Evolutionary conservation across 345 rosid species (phyloP), one percentile per base, ranked within the genome.

Genomic region (Arabis alpina): DNA sequence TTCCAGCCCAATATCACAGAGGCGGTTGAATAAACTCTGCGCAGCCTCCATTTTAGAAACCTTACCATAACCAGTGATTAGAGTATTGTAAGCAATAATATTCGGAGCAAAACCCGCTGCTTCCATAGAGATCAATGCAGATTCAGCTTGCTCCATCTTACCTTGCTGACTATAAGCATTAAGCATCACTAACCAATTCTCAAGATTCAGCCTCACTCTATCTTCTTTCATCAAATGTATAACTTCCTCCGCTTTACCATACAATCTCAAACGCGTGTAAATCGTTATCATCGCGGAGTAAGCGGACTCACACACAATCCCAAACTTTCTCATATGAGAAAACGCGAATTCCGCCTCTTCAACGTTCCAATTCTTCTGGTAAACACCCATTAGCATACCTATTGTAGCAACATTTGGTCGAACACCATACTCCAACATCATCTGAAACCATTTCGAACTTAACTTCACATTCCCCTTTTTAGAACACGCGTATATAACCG

Each of bases 341-440:
- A 90, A 88, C 5, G 80, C 79, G 65, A 86, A 84, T 66, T 90
- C 97, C 2, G 97, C 96, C 66, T 86, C 96, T 48, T 82, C 85
- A 8, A 81, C 87, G 61, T 85, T 86, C 90, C 90, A 81, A 37
- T 88, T 80, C 81, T 90, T 90, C 65, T 76, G 86, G 73, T 81
- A 93, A 60, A 93, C 89, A 72, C 83, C 80, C 96, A 88, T 87
- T 16, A 93, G 84, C 98, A 88, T 90, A 39, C 98, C 96, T 75
- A 87, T 82, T 1, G 96, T 87, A 8, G 96, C 98, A 55, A 84
- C 80, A 48, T 90, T 87, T 32, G 98, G 97, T 77, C n/a, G 54
- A 66, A 87, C 84, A 55, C 83, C 81, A 14, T 76, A 53, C 62
- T 83, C 92, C 84, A 93, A 56, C 97, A 93, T 88, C 96, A 86